phyloP scores from a whole-genome alignment of 768 basidiomycete genomes.

The Crassisporium funariophilum region DNA sequence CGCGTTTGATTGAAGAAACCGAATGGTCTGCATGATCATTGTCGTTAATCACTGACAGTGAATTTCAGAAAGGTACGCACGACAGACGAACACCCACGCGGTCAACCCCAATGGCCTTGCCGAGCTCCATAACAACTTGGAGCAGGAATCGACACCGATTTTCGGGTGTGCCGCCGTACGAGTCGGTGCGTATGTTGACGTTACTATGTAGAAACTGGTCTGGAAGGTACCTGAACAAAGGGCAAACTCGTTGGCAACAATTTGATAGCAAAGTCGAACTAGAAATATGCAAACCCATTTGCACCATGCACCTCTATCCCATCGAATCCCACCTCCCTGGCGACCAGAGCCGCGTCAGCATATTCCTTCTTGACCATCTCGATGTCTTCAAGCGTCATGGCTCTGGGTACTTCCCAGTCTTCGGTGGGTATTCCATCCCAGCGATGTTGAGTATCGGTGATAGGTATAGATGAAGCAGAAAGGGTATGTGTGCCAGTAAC shows the following conservation, averaged over 20 bases:
- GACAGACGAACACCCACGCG: slow-evolving; percentile 48
- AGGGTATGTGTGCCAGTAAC: slow-evolving; percentile 12
- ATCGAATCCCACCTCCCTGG: slow-evolving; percentile 51
- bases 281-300: slow-evolving; percentile 23
- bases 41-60: background rate
- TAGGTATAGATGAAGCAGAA: slow-evolving; percentile 14
- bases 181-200: slow-evolving; percentile 53
- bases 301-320: slow-evolving; percentile 48
- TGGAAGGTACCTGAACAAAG: slow-evolving; percentile 32
- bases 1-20: slow-evolving; percentile 21
- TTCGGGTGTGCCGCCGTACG: slow-evolving; percentile 61
- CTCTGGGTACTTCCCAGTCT: slow-evolving; percentile 16
- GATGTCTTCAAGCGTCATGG: slow-evolving; percentile 18
- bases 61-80: slow-evolving; percentile 6
- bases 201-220: slow-evolving; percentile 57
- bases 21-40: slow-evolving; percentile 10
- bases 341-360: slow-evolving; percentile 15
- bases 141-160: slow-evolving; percentile 55
- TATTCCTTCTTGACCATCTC: slow-evolving; percentile 14
- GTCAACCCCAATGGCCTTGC: slow-evolving; percentile 48
- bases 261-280: background rate
- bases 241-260: too few relatives aligned
- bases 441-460: slow-evolving; percentile 9
- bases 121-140: slow-evolving; percentile 49
- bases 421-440: background rate